Conservation (phyloP, 1,139 yeast genomes). For the Pichia terricola region DNA sequence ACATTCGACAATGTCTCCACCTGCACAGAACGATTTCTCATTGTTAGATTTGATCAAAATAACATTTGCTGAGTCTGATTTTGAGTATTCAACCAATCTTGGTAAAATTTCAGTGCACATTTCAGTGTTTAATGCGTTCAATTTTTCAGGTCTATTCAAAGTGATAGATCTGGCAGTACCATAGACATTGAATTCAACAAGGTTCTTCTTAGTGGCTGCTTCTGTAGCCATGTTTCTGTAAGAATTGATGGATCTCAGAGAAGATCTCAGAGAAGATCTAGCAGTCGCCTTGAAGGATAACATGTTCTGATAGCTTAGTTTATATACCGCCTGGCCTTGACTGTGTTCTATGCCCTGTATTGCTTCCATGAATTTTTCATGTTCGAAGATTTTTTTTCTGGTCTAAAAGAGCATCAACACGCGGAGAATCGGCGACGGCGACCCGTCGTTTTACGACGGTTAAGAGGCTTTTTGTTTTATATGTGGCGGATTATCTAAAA, state of each 20-base stretch:
- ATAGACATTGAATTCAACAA: constrained; percentile 54
- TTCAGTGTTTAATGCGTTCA: constrained; percentile 73
- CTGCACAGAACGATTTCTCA: constrained; percentile 66
- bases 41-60: constrained; percentile 64
- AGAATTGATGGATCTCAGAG: not conserved
- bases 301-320: too few species aligned
- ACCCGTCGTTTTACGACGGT: too few species aligned
- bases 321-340: too few species aligned
- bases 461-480: too few species aligned
- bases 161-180: constrained; percentile 67
- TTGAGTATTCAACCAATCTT: constrained; percentile 66
- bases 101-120: constrained; percentile 75
- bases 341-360: too few species aligned
- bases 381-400: too few species aligned
- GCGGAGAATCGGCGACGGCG: too few species aligned
- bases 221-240: constrained; percentile 17
- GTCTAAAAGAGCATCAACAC: too few species aligned
- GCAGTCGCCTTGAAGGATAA: too few species aligned
- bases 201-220: constrained; percentile 10
- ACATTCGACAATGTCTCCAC: constrained; percentile 87
- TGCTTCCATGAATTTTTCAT: too few species aligned
- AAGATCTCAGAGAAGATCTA: too few species aligned
- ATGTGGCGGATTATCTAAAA: too few species aligned
- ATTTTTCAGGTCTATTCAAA: constrained; percentile 71
- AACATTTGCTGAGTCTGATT: constrained; percentile 54